Conservation (phyloP, 768 basidiomycete species). For the Hydnomerulius pinastri region DNA sequence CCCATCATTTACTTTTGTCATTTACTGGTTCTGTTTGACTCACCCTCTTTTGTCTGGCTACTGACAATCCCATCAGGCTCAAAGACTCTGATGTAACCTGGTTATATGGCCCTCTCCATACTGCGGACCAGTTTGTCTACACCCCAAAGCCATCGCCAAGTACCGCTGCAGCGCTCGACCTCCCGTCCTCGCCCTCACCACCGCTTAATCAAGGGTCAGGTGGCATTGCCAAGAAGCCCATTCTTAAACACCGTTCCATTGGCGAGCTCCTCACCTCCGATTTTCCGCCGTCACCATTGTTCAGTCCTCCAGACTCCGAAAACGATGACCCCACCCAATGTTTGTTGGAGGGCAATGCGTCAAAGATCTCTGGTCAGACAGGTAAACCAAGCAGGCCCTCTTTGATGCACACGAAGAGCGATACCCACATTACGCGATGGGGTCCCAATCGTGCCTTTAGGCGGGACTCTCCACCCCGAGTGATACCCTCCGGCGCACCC, state of each 20-base stretch:
- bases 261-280: constrained; percentile 84
- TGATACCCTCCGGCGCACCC: constrained; percentile 25
- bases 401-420: constrained; percentile 83
- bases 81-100: constrained; percentile 99
- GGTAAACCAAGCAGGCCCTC: constrained; percentile 46
- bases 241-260: constrained; percentile 94
- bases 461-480: constrained; percentile 73
- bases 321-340: constrained; percentile 35
- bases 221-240: constrained; percentile 66
- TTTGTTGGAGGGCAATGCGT: constrained; percentile 24
- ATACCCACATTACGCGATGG: constrained; percentile 74
- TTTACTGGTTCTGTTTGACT: constrained; percentile 5
- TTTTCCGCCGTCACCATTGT: constrained; percentile 60
- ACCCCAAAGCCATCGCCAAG: constrained; percentile 48
- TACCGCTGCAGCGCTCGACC: constrained; percentile 36
- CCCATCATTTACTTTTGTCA: too few relatives aligned
- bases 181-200: constrained; percentile 38
- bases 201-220: constrained; percentile 3
- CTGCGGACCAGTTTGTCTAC: constrained; percentile 83
- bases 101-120: constrained; percentile 97
- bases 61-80: constrained; percentile 60
- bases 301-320: constrained; percentile 59
- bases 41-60: not conserved
- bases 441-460: constrained; percentile 47
- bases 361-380: not conserved